Percentiles rank a stretch among this genome's conserved stretches.
Evolutionary conservation across 2,329 filamentous ascomycete genomes (phyloP).

Genomic region (Venturia pyrina): DNA sequence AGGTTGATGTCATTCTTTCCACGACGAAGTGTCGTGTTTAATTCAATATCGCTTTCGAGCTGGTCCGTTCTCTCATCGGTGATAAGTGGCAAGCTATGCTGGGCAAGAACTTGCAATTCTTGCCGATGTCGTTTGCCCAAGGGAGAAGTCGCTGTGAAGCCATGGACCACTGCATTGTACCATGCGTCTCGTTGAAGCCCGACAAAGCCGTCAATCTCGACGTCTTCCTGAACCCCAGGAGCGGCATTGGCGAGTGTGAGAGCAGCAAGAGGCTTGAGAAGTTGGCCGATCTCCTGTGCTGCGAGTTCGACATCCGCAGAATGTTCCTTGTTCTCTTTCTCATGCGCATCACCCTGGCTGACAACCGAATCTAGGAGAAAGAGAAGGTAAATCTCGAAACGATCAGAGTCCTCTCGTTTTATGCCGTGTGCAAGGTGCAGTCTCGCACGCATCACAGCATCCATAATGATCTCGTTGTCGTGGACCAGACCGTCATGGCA

Average conservation of each 20-base stretch:
- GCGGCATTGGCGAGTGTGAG: conserved; percentile 52
- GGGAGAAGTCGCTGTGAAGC: conserved; percentile 66
- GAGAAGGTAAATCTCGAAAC: conserved; percentile 75
- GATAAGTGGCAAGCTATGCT: conserved; percentile 78
- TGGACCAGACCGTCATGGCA: conserved; percentile 63
- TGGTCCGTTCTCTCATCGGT: conserved; percentile 82
- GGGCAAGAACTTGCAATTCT: conserved; percentile 74
- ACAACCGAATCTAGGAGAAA: conserved; percentile 80
- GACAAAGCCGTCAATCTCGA: conserved; percentile 42
- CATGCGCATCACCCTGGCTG: conserved; percentile 77
- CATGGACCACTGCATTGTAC: conserved; percentile 97
- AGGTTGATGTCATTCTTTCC: conserved; percentile 74
- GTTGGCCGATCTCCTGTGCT: conserved; percentile 75
- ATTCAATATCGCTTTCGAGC: conserved; percentile 89
- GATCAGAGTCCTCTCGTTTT: conserved; percentile 52
- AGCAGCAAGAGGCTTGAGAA: conserved; percentile 78
- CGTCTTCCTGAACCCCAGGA: conserved; percentile 50
- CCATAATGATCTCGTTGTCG: conserved; percentile 55
- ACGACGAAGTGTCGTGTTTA: conserved; percentile 84
- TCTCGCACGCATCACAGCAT: conserved; percentile 56
- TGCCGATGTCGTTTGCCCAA: conserved; percentile 62
- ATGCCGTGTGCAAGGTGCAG: conserved; percentile 65
- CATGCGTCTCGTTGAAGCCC: conserved; percentile 79
- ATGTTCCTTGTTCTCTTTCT: conserved; percentile 56
- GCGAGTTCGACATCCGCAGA: conserved; percentile 74